Conservation (phyloP, 176 grass and related monocot genomes). For the Lolium multiflorum region DNA sequence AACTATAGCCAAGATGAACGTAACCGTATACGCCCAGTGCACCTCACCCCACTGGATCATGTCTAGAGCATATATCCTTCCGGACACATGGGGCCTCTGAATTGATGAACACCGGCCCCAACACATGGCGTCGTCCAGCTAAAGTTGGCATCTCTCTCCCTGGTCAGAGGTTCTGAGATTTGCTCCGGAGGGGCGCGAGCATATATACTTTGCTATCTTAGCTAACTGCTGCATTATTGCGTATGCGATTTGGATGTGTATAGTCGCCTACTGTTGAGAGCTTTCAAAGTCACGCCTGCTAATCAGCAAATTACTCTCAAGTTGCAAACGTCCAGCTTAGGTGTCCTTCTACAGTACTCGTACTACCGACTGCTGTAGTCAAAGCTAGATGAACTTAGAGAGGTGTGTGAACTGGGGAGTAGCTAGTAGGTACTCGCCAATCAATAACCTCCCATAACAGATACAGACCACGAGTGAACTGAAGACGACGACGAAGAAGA, state of each 20-base stretch:
- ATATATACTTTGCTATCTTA: not conserved
- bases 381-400: constrained; percentile 16
- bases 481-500: not conserved
- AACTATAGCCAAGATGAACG: not conserved
- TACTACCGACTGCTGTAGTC: not conserved
- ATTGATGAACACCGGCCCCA: constrained; percentile 62
- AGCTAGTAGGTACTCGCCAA: not conserved
- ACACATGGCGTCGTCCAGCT: constrained; percentile 66
- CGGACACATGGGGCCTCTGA: constrained; percentile 64
- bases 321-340: not conserved
- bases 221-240: constrained; percentile 1
- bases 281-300: not conserved
- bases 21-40: not conserved
- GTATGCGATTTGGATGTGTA: constrained; percentile 17
- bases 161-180: constrained; percentile 44
- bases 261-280: constrained; percentile 11
- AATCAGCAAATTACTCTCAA: not conserved
- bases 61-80: constrained; percentile 20
- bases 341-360: not conserved
- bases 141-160: constrained; percentile 40
- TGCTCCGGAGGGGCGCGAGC: not conserved
- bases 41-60: no score
- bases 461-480: not conserved
- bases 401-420: not conserved
- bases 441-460: constrained; percentile 4